A percentile compares a stretch with the other conserved stretches of the same genome.
Conservation (phyloP, 2,329 filamentous ascomycete species). For the Sclerotinia glacialis region DNA sequence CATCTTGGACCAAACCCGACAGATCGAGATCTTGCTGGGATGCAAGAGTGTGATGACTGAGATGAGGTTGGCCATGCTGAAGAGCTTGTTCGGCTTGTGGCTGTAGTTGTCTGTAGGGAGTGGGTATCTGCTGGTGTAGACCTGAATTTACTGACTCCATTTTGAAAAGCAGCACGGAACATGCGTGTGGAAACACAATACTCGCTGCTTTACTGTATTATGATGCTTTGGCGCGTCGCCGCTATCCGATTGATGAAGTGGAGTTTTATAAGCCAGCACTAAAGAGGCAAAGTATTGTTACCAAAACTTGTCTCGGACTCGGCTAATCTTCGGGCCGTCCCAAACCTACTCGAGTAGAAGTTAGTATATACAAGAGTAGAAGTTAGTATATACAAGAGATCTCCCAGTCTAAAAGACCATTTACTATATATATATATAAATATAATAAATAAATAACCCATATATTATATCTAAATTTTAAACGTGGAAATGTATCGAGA, state of each 20-base stretch:
- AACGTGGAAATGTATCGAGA: no score
- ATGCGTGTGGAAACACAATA: constrained; percentile 26
- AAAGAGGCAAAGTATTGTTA: constrained; percentile 13
- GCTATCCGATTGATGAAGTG: constrained; percentile 10
- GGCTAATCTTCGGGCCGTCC: not conserved
- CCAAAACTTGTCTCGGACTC: not conserved
- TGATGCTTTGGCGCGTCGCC: constrained; percentile 17
- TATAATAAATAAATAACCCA: no score
- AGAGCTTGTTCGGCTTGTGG: constrained; percentile 38
- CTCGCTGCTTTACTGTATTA: constrained; percentile 38
- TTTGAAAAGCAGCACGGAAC: constrained; percentile 31
- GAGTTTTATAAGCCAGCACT: constrained; percentile 17
- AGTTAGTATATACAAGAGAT: no score
- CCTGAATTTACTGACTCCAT: constrained; percentile 36
- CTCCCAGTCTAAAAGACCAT: no score
- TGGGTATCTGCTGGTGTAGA: constrained; percentile 38
- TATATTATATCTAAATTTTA: no score
- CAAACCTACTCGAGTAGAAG: no score
- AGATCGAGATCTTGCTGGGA: constrained; percentile 43
- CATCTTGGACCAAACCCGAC: constrained; percentile 41
- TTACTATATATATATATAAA: no score
- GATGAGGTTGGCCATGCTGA: constrained; percentile 38
- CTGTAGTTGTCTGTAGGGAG: constrained; percentile 36
- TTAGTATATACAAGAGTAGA: no score
- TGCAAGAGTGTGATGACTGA: constrained; percentile 38